Conservation (phyloP, 257 asterid species). For the Catharanthus roseus region DNA sequence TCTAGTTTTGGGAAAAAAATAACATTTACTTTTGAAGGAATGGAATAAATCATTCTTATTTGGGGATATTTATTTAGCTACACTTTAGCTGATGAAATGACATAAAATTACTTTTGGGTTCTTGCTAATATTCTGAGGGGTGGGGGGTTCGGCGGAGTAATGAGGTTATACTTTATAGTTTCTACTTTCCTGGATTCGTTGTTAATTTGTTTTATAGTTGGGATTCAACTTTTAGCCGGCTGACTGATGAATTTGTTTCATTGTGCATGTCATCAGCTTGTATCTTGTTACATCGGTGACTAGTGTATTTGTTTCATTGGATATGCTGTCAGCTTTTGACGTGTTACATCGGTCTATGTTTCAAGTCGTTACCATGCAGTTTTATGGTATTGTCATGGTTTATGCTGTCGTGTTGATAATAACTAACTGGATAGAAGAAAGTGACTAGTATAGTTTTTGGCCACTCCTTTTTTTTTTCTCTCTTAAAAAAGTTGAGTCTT, state of each 20-base stretch:
- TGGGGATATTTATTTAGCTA: neutral
- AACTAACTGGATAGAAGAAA: neutral
- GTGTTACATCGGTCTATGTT: neutral
- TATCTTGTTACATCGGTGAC: neutral
- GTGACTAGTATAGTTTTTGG: neutral
- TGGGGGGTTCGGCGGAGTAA: neutral
- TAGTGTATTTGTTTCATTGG: no score
- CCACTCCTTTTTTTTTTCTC: neutral
- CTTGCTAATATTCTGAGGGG: neutral
- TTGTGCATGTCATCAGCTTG: neutral
- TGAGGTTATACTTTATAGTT: neutral
- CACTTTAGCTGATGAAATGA: neutral
- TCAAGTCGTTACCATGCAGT: no score
- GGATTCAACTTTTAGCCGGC: neutral
- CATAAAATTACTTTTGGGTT: neutral
- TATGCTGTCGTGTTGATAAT: neutral
- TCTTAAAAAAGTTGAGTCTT: neutral
- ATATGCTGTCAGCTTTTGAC: no score
- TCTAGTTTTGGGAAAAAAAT: neutral
- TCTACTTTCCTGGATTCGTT: neutral
- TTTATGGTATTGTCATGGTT: neutral
- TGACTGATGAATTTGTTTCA: neutral
- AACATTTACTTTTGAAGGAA: neutral
- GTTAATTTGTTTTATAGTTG: neutral
- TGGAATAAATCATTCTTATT: neutral